phyloP scores from a whole-genome alignment of 208 protist genomes.

The Leishmania mexicana region DNA sequence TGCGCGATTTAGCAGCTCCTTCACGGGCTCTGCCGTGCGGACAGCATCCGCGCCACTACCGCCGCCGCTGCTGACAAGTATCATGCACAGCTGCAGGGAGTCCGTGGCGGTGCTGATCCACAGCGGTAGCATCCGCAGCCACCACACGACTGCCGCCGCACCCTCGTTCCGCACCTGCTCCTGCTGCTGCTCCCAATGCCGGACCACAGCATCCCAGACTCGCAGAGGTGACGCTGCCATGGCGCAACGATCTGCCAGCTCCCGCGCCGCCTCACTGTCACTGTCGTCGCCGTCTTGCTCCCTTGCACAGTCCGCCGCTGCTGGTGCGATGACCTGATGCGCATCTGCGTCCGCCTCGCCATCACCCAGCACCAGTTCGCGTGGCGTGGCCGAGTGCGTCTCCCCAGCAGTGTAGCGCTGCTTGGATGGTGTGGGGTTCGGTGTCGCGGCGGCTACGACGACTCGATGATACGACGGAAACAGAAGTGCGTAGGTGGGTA shows the following conservation, averaged over 20 bases:
- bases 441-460: background rate
- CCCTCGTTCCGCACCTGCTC: slow-evolving; percentile 37
- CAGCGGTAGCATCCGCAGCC: slow-evolving; percentile 32
- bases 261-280: background rate
- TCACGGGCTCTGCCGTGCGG: slow-evolving; percentile 10
- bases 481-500: slow-evolving; percentile 28
- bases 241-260: background rate
- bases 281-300: background rate
- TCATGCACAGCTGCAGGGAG: slow-evolving; percentile 24
- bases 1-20: slow-evolving; percentile 16
- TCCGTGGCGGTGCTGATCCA: slow-evolving; percentile 22
- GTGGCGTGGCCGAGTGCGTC: background rate
- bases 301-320: background rate
- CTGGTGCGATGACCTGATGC: background rate
- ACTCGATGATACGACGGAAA: slow-evolving; percentile 27
- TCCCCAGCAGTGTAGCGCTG: background rate
- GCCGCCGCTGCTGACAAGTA: slow-evolving; percentile 5
- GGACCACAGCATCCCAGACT: slow-evolving; percentile 33
- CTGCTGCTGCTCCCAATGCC: slow-evolving; percentile 37
- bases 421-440: background rate
- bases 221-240: slow-evolving; percentile 12
- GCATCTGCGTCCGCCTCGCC: background rate
- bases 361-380: background rate
- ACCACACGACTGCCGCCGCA: slow-evolving; percentile 36
- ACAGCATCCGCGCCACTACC: background rate